Conservation (phyloP, 2,329 filamentous ascomycete species). For the Rosellinia necatrix region DNA sequence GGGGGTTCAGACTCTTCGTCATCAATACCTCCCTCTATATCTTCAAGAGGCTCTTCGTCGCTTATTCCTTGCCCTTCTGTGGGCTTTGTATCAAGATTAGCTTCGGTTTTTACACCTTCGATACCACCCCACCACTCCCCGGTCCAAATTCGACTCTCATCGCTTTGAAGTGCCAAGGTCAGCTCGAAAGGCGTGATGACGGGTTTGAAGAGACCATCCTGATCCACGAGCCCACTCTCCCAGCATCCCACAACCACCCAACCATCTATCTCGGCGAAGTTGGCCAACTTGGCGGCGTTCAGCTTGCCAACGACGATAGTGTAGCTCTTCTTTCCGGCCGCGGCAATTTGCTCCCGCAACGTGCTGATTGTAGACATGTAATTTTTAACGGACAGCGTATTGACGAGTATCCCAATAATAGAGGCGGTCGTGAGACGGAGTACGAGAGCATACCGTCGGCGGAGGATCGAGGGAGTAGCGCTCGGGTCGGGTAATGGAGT, state of each 20-base stretch:
- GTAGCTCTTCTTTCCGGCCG: conserved; percentile 91
- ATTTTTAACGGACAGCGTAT: conserved; percentile 89
- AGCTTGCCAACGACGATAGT: conserved; percentile 96
- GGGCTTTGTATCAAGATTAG: conserved; percentile 34
- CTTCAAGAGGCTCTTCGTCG: conserved; percentile 28
- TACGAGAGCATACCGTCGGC: conserved; percentile 86
- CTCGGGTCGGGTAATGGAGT: conserved; percentile 47
- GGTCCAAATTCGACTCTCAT: conserved; percentile 81
- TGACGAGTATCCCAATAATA: conserved; percentile 92
- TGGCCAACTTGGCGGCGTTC: conserved; percentile 93
- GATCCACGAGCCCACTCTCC: conserved; percentile 92
- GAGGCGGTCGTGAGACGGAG: conserved; percentile 79
- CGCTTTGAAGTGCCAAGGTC: conserved; percentile 73
- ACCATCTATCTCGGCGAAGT: conserved; percentile 92
- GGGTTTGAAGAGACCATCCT: conserved; percentile 84
- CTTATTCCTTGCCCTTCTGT: conserved; percentile 25
- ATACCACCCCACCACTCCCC: conserved; percentile 90
- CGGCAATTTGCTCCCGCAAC: conserved; percentile 72
- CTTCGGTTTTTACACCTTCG: conserved; percentile 63
- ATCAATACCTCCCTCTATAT: conserved; percentile 52
- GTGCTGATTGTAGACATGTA: conserved; percentile 81
- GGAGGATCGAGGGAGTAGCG: conserved; percentile 62
- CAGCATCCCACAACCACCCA: conserved; percentile 99
- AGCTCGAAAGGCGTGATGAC: conserved; percentile 96
- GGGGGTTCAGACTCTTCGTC: conserved; percentile 78